Percentiles rank a stretch among this genome's conserved stretches.
Evolutionary conservation across 2,329 filamentous ascomycete genomes (phyloP).

Genomic region (Fusarium circinatum): DNA sequence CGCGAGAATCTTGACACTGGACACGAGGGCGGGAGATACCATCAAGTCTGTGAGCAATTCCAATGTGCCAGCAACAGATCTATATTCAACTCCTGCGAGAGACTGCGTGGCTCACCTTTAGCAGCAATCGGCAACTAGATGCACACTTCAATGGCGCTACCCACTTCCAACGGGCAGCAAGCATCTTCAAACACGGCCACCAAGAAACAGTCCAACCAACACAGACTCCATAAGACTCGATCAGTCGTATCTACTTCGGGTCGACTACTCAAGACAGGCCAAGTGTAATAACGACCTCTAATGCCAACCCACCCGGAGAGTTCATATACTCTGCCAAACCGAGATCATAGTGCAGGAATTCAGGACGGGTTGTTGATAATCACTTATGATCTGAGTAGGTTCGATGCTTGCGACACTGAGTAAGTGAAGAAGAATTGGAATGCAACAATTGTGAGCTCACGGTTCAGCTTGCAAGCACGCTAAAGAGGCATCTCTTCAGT

Average conservation of each 20-base stretch:
- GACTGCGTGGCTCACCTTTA: not conserved
- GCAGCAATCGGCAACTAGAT: not conserved
- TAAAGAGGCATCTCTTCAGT: not conserved
- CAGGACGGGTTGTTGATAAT: rapidly evolving
- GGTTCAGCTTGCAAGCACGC: not conserved
- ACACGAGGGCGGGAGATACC: no score
- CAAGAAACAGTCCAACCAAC: not conserved
- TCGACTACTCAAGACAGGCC: no score
- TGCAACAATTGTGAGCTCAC: not conserved
- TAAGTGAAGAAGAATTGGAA: not conserved
- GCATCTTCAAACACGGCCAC: not conserved
- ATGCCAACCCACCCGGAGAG: not conserved
- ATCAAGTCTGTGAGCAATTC: rapidly evolving
- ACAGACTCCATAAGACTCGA: not conserved
- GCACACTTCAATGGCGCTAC: not conserved
- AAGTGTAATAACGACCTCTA: not conserved
- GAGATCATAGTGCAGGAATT: not conserved
- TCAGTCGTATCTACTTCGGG: no score
- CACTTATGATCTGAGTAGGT: not conserved
- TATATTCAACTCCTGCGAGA: not conserved
- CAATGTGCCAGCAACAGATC: rapidly evolving
- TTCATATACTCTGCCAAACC: not conserved
- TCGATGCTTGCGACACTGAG: rapidly evolving
- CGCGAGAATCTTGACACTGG: not conserved
- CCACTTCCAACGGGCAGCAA: not conserved